A percentile compares a stretch with the other conserved stretches of the same genome.
Conservation (phyloP, 176 grass and related monocot species). For the Metroxylon sagu region DNA sequence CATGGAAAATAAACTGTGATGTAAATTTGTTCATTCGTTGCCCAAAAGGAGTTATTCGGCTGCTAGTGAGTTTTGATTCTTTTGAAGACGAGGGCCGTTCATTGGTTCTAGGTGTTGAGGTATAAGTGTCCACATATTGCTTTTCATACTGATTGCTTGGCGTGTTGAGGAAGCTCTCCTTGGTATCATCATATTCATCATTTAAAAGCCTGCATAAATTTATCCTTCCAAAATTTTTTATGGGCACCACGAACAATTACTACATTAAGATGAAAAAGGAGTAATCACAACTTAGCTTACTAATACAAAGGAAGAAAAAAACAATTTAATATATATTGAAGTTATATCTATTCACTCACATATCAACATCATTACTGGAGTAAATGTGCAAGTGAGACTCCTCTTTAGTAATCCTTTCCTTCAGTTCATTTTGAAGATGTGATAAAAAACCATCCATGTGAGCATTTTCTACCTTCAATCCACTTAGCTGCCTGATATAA, state of each 20-base stretch:
- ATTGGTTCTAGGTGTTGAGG: conserved; percentile 44
- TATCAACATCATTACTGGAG: conserved; percentile 77
- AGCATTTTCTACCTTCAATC: conserved; percentile 48
- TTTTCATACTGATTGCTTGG: conserved; percentile 54
- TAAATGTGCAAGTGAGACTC: conserved; percentile 72
- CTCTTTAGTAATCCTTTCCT: conserved; percentile 67
- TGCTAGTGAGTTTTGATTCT: conserved; percentile 40
- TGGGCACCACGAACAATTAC: too few species aligned
- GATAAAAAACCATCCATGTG: conserved; percentile 82
- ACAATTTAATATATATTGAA: too few species aligned
- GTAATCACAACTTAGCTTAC: too few species aligned
- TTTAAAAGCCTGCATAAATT: conserved; percentile 62
- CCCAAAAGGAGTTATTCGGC: conserved; percentile 72
- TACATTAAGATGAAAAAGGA: too few species aligned
- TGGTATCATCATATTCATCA: conserved; percentile 28
- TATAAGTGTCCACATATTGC: conserved; percentile 30
- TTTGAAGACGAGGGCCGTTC: conserved; percentile 44
- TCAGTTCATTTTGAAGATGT: conserved; percentile 75
- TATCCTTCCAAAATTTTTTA: conserved; percentile 15
- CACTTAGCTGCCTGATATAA: conserved; percentile 69
- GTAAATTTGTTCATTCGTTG: conserved; percentile 70
- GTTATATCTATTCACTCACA: conserved; percentile 41
- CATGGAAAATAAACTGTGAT: conserved; percentile 49
- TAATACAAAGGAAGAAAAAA: too few species aligned
- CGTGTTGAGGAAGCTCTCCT: conserved; percentile 33